These are phyloP conservation scores for Trichosporon asahii DNA, from an alignment of 1,284 basidiomycete species.

Conservation along the genomic window DNA sequence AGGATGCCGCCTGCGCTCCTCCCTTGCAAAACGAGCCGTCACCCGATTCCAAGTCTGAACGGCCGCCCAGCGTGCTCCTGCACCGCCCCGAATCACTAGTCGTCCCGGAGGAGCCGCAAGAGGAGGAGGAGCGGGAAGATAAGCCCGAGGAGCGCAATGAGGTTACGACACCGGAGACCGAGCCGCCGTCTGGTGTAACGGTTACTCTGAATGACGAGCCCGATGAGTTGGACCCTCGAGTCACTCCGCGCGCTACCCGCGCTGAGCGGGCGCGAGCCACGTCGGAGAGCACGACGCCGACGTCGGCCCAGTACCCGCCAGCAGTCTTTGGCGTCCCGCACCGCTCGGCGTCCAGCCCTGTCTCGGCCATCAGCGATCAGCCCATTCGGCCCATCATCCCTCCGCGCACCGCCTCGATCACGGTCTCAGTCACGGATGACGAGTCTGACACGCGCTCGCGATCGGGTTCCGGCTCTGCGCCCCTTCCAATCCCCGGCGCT, in stretches of 20 bases:
- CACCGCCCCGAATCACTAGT: background rate
- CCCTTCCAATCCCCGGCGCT: background rate
- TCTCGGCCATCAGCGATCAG: background rate
- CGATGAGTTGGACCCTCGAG: background rate
- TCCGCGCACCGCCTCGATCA: background rate
- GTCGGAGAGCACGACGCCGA: constrained; percentile 4
- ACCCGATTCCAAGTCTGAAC: background rate
- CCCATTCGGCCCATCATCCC: background rate
- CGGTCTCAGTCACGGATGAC: constrained; percentile 4
- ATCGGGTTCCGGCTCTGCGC: background rate
- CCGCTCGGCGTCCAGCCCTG: background rate
- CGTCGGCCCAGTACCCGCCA: background rate
- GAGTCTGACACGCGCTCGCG: background rate
- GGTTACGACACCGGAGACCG: background rate
- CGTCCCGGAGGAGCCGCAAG: background rate
- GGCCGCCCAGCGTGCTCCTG: background rate
- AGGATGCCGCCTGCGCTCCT: background rate
- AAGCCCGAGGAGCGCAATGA: background rate
- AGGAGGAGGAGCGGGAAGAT: background rate
- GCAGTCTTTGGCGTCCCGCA: background rate
- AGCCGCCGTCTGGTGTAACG: background rate
- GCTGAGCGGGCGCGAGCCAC: background rate
- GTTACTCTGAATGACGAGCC: background rate
- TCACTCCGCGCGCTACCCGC: background rate
- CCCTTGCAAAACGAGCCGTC: background rate